Evolutionary conservation across 306 rosid species (phyloP).

Genomic region (Vigna angularis): DNA sequence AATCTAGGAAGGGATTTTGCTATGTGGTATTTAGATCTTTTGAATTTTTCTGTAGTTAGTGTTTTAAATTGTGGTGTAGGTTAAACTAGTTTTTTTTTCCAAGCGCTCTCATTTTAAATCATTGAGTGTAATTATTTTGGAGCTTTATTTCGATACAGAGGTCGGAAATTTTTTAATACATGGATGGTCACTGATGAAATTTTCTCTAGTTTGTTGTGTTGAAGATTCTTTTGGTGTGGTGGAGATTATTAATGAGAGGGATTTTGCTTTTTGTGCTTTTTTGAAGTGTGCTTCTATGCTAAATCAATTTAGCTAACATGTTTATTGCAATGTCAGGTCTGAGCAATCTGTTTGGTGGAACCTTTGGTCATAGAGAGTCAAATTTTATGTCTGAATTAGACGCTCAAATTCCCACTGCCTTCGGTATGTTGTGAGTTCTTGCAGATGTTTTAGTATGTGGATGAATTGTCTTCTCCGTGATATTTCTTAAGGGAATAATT

Average conservation of each 20-base stretch:
- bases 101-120: neutral
- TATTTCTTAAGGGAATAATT: neutral
- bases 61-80: neutral
- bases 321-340: conserved; percentile 41
- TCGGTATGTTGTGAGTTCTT: conserved; percentile 52
- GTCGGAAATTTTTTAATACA: neutral
- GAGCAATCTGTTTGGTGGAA: conserved; percentile 53
- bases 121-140: neutral
- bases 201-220: neutral
- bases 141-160: neutral
- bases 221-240: neutral
- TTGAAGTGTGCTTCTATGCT: neutral
- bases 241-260: neutral
- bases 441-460: conserved; percentile 6
- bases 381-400: conserved; percentile 80
- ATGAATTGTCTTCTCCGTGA: no score
- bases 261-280: neutral
- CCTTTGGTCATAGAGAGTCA: conserved; percentile 43
- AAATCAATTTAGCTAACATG: neutral
- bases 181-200: neutral
- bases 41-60: neutral
- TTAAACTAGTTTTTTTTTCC: neutral
- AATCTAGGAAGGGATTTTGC: neutral
- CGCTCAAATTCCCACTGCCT: conserved; percentile 71
- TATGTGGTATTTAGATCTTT: conserved; percentile 1